phyloP scores from a whole-genome alignment of 352 stramenopile species.

The Phytophthora pluvialis region DNA sequence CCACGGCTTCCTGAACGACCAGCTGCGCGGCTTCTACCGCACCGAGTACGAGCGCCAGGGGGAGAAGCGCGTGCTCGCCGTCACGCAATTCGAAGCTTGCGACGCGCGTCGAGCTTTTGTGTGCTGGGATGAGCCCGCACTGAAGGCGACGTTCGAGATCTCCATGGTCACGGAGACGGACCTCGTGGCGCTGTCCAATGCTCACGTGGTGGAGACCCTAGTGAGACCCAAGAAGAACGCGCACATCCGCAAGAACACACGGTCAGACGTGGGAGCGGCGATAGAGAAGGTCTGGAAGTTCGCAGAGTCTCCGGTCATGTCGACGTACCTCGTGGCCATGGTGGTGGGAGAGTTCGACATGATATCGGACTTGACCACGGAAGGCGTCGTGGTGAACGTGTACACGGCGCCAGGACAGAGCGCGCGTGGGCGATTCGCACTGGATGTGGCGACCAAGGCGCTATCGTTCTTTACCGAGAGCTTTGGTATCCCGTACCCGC shows the following conservation, averaged over 20 bases:
- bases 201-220: conserved; percentile 91
- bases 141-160: conserved; percentile 96
- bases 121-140: conserved; percentile 97
- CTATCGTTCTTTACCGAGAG: conserved; percentile 76
- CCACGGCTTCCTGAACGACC: conserved; percentile 88
- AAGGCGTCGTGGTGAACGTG: conserved; percentile 94
- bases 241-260: conserved; percentile 54
- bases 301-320: conserved; percentile 96
- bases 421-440: conserved; percentile 90
- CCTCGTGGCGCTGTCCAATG: conserved; percentile 96
- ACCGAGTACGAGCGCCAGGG: conserved; percentile 93
- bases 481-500: conserved; percentile 93
- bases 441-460: conserved; percentile 70
- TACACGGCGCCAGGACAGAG: conserved; percentile 95
- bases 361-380: conserved; percentile 87
- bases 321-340: conserved; percentile 97
- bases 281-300: conserved; percentile 87
- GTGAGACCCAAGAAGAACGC: conserved; percentile 67
- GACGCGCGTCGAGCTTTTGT: conserved; percentile 95
- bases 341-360: conserved; percentile 97
- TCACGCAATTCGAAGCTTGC: conserved; percentile 85
- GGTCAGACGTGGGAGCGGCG: conserved; percentile 33
- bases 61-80: conserved; percentile 93
- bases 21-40: conserved; percentile 97
- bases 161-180: conserved; percentile 92